A percentile compares a stretch with the other conserved stretches of the same genome.
Conservation (phyloP, 2,329 filamentous ascomycete genomes). For the Diaporthe caulivora region DNA sequence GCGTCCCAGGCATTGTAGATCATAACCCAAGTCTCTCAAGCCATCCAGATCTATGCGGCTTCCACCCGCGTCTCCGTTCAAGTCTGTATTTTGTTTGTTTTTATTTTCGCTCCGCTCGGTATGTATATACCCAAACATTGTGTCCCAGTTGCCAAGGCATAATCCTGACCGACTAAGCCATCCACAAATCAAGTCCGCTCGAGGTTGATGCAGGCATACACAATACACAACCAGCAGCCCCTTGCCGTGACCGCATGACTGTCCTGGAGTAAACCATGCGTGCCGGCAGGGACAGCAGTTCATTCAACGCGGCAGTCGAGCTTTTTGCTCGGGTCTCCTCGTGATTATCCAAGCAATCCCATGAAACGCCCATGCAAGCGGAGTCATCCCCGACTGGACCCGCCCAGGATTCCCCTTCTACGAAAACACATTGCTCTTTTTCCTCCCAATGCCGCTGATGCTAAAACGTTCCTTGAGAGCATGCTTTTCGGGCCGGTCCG, state of each 20-base stretch:
- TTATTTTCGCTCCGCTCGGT: not conserved
- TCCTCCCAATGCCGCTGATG: conserved; percentile 58
- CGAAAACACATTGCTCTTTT: conserved; percentile 70
- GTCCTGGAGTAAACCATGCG: not conserved
- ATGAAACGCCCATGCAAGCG: conserved; percentile 16
- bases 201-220: conserved; percentile 7
- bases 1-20: not conserved
- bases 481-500: conserved; percentile 47
- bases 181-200: conserved; percentile 15
- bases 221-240: conserved; percentile 20
- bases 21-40: not conserved
- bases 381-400: conserved; percentile 3
- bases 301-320: not conserved
- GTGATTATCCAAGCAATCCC: conserved; percentile 27
- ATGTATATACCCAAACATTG: not conserved
- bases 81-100: conserved; percentile 3
- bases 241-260: not conserved
- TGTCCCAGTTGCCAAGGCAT: not conserved
- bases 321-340: not conserved
- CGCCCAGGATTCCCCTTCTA: conserved; percentile 41
- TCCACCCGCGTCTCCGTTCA: not conserved
- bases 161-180: not conserved
- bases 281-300: not conserved
- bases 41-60: not conserved
- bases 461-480: conserved; percentile 45